Evolutionary conservation across 140 eudicot species (phyloP), one percentile per base, ranked within the genome.

Genomic region (Senecio squalidus): DNA sequence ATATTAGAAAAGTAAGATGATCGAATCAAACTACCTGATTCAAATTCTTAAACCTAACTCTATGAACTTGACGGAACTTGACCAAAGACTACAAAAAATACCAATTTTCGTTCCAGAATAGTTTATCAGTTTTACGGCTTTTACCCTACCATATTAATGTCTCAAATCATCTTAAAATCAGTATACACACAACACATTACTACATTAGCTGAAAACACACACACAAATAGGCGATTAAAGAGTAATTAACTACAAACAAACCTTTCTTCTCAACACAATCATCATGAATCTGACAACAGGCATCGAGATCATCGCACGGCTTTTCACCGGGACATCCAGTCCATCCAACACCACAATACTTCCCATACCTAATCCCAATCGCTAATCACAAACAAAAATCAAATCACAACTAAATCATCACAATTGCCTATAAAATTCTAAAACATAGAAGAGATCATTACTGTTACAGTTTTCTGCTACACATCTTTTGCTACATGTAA

Each of bases 311-410:
- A 77, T 92, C 98, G 24, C 98, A 92, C 3, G 98, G 98, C 67
- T 84, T 92, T 76, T 92, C 98, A 36, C 98, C 98, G 1, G 92
- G 89, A 68, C 98, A 92, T 38, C 98, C 98, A 0, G 82, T 81
- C 86, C 90, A 84, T 70, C 98, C 98, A 30, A 92, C 98, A n/a
- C 98, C 98, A 27, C 98, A 92, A 69, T 78, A 92, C 86, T 92
- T 92, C 11, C 98, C 98, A 44, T 92, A 92, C 55, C 80, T 79
- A 30, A 92, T 87, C 64, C 93, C 92, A 33, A 92, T 33, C 17
- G 88, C 98, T 92, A 48, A 33, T 54, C 50, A 44, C 57, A 50
- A 14, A 2, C 23, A 25, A 50, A 34, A 54, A 34, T 16, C 48
- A 34, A 31, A n/a, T n/a, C n/a, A n/a, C n/a, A n/a, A n/a, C n/a